Base-by-base conservation (phyloP, 768 basidiomycete genomes). In the Hysterangium stoloniferum region DNA sequence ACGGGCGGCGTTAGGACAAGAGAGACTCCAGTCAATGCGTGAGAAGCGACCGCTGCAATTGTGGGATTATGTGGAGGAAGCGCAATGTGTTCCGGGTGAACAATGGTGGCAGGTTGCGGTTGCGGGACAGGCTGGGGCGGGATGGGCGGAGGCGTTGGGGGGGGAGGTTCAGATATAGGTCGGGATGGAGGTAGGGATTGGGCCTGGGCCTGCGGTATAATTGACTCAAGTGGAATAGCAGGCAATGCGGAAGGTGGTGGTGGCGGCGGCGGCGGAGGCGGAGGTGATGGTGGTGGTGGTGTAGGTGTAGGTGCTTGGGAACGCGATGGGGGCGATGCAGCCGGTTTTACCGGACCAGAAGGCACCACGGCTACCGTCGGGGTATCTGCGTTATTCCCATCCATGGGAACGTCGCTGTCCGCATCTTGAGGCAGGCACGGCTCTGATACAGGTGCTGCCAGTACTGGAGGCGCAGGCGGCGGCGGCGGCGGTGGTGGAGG, bases 111-210 rank as follows among this genome's bases (percentile, higher is more conserved):
- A 4, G 20, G n/a, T 27, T 15, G n/a, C 11, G 41, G 24, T 22
- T 42, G 41, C 5, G 41, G 24, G 11, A 25, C 24, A n/a, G 41
- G 13, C 12, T 11, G 1, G 13, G 20, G 15, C 22, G 29, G 0
- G 79, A 85, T 13, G 83, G 82, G 61, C 74, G 82, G 11, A 82
- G 84, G 57, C 73, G 81, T n/a, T 78, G 77, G 0, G 75, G 82
- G 36, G 84, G 83, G 75, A n/a, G n/a, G n/a, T n/a, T n/a, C n/a
- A n/a, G n/a, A n/a, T n/a, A n/a, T n/a, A n/a, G n/a, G n/a, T n/a
- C n/a, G n/a, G n/a, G n/a, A n/a, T n/a, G n/a, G n/a, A n/a, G n/a
- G n/a, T n/a, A n/a, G n/a, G n/a, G n/a, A n/a, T n/a, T n/a, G n/a
- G n/a, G n/a, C n/a, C n/a, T n/a, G n/a, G n/a, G n/a, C n/a, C n/a